These are phyloP conservation scores for Pyrenophora teres DNA, from an alignment of 2,329 filamentous ascomycete species.

Conservation along the genomic window DNA sequence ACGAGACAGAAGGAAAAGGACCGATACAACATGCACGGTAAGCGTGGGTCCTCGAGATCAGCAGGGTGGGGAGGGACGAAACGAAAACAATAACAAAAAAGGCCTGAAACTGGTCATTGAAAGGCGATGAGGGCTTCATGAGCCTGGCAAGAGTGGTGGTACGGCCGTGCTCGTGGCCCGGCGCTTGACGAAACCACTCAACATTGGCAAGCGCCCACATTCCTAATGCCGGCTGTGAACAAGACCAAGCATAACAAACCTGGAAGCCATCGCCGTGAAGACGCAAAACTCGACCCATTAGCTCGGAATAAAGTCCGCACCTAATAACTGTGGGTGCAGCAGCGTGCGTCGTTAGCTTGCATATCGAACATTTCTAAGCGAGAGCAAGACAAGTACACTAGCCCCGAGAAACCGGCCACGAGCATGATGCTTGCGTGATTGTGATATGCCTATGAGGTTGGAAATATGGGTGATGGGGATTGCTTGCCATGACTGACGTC, in stretches of 20 bases:
- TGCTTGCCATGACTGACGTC: not conserved
- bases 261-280: constrained; percentile 3
- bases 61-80: constrained; percentile 19
- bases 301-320: constrained; percentile 31
- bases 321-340: constrained; percentile 29
- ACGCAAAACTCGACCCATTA: constrained; percentile 20
- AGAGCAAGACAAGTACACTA: constrained; percentile 27
- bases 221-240: not conserved
- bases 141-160: constrained; percentile 5
- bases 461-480: not conserved
- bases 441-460: not conserved
- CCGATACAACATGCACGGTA: constrained; percentile 26
- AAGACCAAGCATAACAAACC: not conserved
- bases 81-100: constrained; percentile 22
- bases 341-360: constrained; percentile 35
- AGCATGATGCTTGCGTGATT: constrained; percentile 6
- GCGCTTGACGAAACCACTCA: constrained; percentile 19
- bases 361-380: constrained; percentile 27
- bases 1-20: constrained; percentile 29
- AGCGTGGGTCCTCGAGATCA: constrained; percentile 17
- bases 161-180: constrained; percentile 7
- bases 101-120: constrained; percentile 1
- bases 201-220: constrained; percentile 5
- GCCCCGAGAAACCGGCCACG: constrained; percentile 24
- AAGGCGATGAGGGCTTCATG: constrained; percentile 1